Evolutionary conservation across 257 asterid genomes (phyloP), one percentile per base, ranked within the genome.

Genomic region (Solanum pinnatisectum): DNA sequence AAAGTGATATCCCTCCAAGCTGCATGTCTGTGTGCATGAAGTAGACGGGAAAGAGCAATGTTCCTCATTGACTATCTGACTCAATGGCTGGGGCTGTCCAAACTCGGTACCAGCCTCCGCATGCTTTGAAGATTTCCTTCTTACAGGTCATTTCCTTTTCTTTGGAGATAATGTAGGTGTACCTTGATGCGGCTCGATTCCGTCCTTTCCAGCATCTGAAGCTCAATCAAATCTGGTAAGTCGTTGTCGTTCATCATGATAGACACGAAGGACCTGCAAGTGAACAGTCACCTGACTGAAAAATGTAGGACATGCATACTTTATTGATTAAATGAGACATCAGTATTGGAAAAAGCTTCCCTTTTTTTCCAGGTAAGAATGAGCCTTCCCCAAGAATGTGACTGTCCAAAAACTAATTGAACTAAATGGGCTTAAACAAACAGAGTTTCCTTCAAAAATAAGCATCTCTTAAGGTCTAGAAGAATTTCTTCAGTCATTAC

Each of bases 221-320:
- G 83, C 93, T 84, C 93, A 88, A 84, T 87, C 90, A 86, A 87
- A 42, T 92, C 95, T 93, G 81, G 94, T 73, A 67, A 78, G 88
- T 77, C 89, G 89, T 76, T 86, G 95, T 88, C 95, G 91, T 92
- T 91, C 92, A 91, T 93, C 96, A 88, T 93, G 87, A 94, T 92
- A 91, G 87, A 95, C 90, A 87, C 94, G 98, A 87, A 95, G 97
- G 73, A 96, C 98, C 99, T 96, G 96, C 92, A 92, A 86, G 89
- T 36, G 35, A 86, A 71, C n/a, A 22, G 23, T 39, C 56, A 36
- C 22, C 46, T 23, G 35, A 39, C 83, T 76, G 35, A 76, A 76
- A 37, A n/a, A 76, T 76, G 56, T 76, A 76, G 46, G 33, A 23
- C 56, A 5, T n/a, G 83, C 20, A 76, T 39, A 39, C 83, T 40